Base-by-base conservation (phyloP, 2,329 filamentous ascomycete species). In the Epichloe gansuensis region DNA sequence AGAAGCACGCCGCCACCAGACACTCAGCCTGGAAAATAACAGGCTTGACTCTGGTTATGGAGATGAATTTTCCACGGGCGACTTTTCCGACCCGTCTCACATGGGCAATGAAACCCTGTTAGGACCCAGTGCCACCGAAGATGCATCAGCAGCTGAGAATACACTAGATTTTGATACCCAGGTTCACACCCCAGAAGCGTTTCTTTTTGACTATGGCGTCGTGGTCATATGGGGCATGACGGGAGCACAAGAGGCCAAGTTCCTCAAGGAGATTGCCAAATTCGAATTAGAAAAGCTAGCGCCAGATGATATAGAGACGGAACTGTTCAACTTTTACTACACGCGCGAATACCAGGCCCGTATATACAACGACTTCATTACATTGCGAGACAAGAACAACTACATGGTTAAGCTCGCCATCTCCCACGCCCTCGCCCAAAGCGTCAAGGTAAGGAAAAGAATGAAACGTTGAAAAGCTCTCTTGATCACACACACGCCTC, bases 351-450 rank as follows among this genome's bases (percentile, higher is more conserved):
- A 98, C 66, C 94, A 98, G 70, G 89, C 93, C 23, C 85, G 93
- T 49, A 98, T 98, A 67, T 98, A 98, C 77, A 98, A 98, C 69
- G 93, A 98, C 69, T 98, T 98, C 62, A 98, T 98, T 68, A 93
- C 88, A 2, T 71, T 98, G 55, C 79, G 90, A 47, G 91, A 97
- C 62, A 95, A 95, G 70, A 84, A 84, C 63, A 95, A 95, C 68
- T 95, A 97, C 72, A 97, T 97, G 93, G 94, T 86, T 59, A 97
- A 97, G 71, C 75, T 97, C 39, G 89, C 91, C 52, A 97, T 97
- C 64, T 95, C 89, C 15, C 93, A 98, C 71, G 93, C 93, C 3
- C 74, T 98, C 47, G 87, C 91, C 0, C 93, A 98, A 68, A 95
- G 88, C 57, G 93, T 97, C 63, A 97, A 98, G 78, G 83, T 84